Evolutionary conservation across 768 basidiomycete species (phyloP).

Genomic region (Amylocystis lapponica): DNA sequence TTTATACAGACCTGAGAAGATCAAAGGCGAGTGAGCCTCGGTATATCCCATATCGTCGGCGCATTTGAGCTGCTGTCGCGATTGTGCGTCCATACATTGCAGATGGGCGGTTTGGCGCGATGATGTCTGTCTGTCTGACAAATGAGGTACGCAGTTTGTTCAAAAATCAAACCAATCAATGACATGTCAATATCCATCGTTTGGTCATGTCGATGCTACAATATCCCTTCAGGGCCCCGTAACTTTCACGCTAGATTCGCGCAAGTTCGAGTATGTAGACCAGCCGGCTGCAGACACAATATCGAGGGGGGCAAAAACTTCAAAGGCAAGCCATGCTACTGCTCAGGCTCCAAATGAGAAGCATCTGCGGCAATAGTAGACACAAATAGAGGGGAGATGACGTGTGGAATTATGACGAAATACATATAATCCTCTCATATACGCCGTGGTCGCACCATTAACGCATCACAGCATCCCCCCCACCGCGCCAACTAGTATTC

Average conservation of each 20-base stretch:
- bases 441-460: too few relatives aligned
- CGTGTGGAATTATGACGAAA: too few relatives aligned
- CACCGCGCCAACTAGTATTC: slow-evolving; percentile 1
- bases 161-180: background rate
- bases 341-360: too few relatives aligned
- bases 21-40: slow-evolving; percentile 66
- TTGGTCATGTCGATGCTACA: background rate
- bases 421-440: too few relatives aligned
- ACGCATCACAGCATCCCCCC: too few relatives aligned
- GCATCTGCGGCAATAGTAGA: too few relatives aligned
- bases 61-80: too few relatives aligned
- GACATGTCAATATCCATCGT: too few relatives aligned
- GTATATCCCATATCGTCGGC: too few relatives aligned
- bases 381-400: too few relatives aligned
- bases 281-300: slow-evolving; percentile 2
- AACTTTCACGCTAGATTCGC: slow-evolving; percentile 78
- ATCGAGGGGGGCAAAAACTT: background rate
- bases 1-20: slow-evolving; percentile 66
- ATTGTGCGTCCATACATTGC: slow-evolving; percentile 7
- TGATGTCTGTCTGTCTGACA: slow-evolving; percentile 87
- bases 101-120: slow-evolving; percentile 95
- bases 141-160: slow-evolving; percentile 63
- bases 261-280: slow-evolving; percentile 65
- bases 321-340: background rate
- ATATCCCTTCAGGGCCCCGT: slow-evolving; percentile 60